Evolutionary conservation across 2,329 filamentous ascomycete genomes (phyloP), one percentile per base, ranked within the genome.

Genomic region (Cladorrhinum sp.): DNA sequence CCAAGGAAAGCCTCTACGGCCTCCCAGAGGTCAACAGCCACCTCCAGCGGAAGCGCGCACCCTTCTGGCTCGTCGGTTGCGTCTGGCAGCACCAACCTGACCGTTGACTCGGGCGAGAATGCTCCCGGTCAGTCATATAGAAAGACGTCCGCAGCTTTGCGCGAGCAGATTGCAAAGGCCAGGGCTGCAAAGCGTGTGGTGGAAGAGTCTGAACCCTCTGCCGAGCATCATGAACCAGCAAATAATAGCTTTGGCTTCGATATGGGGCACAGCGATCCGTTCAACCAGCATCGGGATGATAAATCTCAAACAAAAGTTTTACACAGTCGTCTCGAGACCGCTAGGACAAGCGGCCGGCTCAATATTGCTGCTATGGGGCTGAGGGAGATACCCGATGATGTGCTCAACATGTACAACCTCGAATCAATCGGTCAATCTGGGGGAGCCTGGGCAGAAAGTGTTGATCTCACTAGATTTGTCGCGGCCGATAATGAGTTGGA

Each of bases 151-250:
- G 80, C 84, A 16, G 88, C 92, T 0, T 77, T 99, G 14, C 86
- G 95, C 33, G 92, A 97, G 56, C 93, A 95, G 58, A 97, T 98
- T 64, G 92, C 93, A 39, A 94, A 93, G 68, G 94, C 95, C 0
- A 96, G 94, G 71, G 92, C 92, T 2, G 90, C 92, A 2, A 89
- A 86, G 60, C 84, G 86, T 64, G 86, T 84, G 10, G 86, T 83
- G 8, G 77, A 78, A 2, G 75, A 72, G 50, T 74, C 77, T 51
- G 65, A 68, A 7, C 68, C 62, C 2, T 62, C 68, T 4, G 59
- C 65, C 26, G 73, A 77, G 23, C 64, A 73, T 0, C 73, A 79
- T 0, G 75, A 83, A 12, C 77, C 82, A 0, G 77, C 78, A 0
- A 82, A 81, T 48, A 73, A 70, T 0, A 73, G 73, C 0, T 87